These are phyloP conservation scores for Parastagonospora nodorum DNA, from an alignment of 2,329 filamentous ascomycete species.

Conservation along the genomic window DNA sequence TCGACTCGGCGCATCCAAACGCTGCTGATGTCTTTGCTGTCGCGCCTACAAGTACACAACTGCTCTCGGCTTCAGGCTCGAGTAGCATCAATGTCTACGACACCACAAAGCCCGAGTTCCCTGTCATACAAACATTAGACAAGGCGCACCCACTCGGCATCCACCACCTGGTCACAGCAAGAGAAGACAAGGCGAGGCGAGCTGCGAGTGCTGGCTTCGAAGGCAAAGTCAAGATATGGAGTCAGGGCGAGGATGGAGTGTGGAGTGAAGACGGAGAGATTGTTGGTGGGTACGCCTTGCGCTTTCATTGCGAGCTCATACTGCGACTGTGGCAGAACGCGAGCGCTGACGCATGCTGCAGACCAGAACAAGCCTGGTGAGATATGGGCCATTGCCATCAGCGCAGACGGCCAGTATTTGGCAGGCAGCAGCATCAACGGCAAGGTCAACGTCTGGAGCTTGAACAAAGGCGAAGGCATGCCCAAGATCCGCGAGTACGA, in stretches of 20 bases:
- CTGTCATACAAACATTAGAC: constrained; percentile 77
- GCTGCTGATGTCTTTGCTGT: constrained; percentile 80
- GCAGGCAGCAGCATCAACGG: constrained; percentile 90
- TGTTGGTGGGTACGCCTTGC: constrained; percentile 44
- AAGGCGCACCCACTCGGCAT: constrained; percentile 86
- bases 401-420: constrained; percentile 79
- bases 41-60: constrained; percentile 71
- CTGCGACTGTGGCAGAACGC: neutral
- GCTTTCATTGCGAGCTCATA: constrained; percentile 14
- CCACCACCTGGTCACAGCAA: constrained; percentile 80
- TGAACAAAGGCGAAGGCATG: constrained; percentile 54
- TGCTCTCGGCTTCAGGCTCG: constrained; percentile 83
- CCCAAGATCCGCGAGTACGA: constrained; percentile 81
- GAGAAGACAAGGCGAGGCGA: constrained; percentile 63
- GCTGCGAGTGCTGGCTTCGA: constrained; percentile 88
- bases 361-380: constrained; percentile 68
- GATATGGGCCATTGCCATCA: constrained; percentile 87
- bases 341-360: constrained; percentile 20
- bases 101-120: constrained; percentile 71
- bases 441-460: constrained; percentile 86
- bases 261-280: constrained; percentile 60
- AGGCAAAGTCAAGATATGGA: constrained; percentile 87
- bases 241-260: constrained; percentile 55
- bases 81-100: constrained; percentile 74
- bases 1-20: constrained; percentile 79